Conservation (phyloP, 768 basidiomycete genomes). For the Macrocybe gigantea region DNA sequence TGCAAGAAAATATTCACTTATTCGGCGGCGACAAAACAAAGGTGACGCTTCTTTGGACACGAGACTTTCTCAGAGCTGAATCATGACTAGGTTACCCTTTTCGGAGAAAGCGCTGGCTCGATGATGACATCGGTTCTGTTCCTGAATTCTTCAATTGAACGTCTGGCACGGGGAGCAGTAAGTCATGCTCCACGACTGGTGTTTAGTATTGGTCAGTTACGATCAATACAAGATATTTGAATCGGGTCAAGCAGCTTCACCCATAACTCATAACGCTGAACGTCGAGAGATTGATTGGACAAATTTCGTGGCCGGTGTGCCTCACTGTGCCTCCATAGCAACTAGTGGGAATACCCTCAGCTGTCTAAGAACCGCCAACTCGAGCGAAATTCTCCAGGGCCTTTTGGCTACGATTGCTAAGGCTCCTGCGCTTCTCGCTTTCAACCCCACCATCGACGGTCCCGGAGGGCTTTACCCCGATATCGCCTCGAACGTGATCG, state of each 20-base stretch:
- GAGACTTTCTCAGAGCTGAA: background rate
- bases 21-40: conserved; percentile 57
- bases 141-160: conserved; percentile 21
- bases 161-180: conserved; percentile 25
- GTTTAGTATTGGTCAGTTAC: background rate
- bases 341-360: conserved; percentile 24
- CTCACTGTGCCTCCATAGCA: conserved; percentile 16
- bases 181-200: conserved; percentile 1
- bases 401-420: conserved; percentile 13
- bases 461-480: conserved; percentile 31
- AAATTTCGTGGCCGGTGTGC: conserved; percentile 22
- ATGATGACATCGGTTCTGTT: conserved; percentile 32
- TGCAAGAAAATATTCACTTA: conserved; percentile 44
- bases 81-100: conserved; percentile 30
- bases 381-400: conserved; percentile 23
- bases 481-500: conserved; percentile 25
- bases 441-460: conserved; percentile 35
- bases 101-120: conserved; percentile 46
- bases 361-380: conserved; percentile 22
- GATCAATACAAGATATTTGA: conserved; percentile 31
- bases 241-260: conserved; percentile 31
- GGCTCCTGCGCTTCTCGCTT: conserved; percentile 23
- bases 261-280: conserved; percentile 21
- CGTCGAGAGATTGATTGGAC: conserved; percentile 21
- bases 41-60: conserved; percentile 13